Conservation (phyloP, 805 yeast genomes). For the Tetrapisispora iriomotensis region DNA sequence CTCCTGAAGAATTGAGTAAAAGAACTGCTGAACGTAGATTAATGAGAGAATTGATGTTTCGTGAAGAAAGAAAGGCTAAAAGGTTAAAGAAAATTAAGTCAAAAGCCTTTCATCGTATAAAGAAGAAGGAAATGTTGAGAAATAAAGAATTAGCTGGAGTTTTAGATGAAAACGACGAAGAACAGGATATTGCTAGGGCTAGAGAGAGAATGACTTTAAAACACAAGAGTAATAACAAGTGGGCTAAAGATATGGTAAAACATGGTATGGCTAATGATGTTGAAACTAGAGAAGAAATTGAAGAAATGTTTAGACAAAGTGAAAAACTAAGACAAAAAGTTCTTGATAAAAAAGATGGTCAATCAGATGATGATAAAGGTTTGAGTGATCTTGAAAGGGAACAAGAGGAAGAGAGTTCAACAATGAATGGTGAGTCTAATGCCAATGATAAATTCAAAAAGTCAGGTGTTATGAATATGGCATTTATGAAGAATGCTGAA, state of each 20-base stretch:
- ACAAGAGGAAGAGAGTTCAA: background rate
- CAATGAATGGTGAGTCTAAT: constrained; percentile 11
- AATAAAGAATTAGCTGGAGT: constrained; percentile 51
- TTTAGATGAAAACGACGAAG: constrained; percentile 44
- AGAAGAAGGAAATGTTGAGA: constrained; percentile 71
- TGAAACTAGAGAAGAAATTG: constrained; percentile 76
- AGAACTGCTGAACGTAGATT: constrained; percentile 74
- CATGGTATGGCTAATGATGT: constrained; percentile 87
- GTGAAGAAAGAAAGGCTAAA: constrained; percentile 86
- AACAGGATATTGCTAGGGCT: constrained; percentile 68
- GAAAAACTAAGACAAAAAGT: constrained; percentile 67
- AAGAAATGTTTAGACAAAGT: constrained; percentile 86
- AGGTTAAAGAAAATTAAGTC: constrained; percentile 92
- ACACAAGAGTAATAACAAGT: constrained; percentile 77
- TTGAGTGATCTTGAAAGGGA: constrained; percentile 24
- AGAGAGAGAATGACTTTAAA: constrained; percentile 85
- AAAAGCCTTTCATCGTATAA: constrained; percentile 74
- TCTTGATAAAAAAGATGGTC: constrained; percentile 49
- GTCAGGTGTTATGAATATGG: constrained; percentile 86
- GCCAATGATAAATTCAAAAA: constrained; percentile 50
- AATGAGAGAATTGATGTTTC: constrained; percentile 93
- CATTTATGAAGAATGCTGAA: constrained; percentile 88
- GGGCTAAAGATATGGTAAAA: constrained; percentile 86
- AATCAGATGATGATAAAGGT: constrained; percentile 39
- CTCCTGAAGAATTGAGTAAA: constrained; percentile 67